A percentile compares a stretch with the other conserved stretches of the same genome.
Conservation (phyloP, 78 protist genomes). For the Polysphondylium violaceum region DNA sequence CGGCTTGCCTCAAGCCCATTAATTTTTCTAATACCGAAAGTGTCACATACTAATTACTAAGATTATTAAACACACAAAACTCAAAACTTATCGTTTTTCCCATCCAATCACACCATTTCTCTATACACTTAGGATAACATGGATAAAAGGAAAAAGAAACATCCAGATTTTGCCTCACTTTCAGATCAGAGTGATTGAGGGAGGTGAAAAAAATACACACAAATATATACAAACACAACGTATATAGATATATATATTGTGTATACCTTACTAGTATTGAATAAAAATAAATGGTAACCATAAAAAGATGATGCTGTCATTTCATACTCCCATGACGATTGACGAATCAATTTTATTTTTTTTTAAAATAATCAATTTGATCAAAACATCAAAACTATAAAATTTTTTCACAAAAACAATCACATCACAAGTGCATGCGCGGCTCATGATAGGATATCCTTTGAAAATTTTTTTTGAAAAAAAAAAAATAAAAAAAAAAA, state of each 20-base stretch:
- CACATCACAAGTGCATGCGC: neutral
- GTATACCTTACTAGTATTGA: too few relatives aligned
- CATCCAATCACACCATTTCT: neutral
- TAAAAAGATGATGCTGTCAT: too few relatives aligned
- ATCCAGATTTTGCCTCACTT: neutral
- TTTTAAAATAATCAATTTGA: too few relatives aligned
- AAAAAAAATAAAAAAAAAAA: constrained; percentile 16
- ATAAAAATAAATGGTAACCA: neutral
- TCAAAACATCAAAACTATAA: too few relatives aligned
- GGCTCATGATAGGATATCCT: neutral
- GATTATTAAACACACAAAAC: too few relatives aligned
- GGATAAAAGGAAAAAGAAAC: constrained; percentile 43
- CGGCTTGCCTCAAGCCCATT: too few relatives aligned
- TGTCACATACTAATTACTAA: too few relatives aligned
- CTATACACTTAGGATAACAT: constrained; percentile 13
- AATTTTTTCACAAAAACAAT: too few relatives aligned
- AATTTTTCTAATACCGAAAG: too few relatives aligned
- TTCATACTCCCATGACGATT: too few relatives aligned
- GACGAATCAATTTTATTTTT: too few relatives aligned
- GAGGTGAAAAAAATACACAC: neutral
- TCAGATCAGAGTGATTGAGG: neutral
- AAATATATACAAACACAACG: neutral
- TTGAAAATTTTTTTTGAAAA: neutral
- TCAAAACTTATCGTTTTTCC: neutral
- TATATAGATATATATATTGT: too few relatives aligned